Evolutionary conservation across 768 basidiomycete genomes (phyloP), one percentile per base, ranked within the genome.

Genomic region (Dentipellis sp.): DNA sequence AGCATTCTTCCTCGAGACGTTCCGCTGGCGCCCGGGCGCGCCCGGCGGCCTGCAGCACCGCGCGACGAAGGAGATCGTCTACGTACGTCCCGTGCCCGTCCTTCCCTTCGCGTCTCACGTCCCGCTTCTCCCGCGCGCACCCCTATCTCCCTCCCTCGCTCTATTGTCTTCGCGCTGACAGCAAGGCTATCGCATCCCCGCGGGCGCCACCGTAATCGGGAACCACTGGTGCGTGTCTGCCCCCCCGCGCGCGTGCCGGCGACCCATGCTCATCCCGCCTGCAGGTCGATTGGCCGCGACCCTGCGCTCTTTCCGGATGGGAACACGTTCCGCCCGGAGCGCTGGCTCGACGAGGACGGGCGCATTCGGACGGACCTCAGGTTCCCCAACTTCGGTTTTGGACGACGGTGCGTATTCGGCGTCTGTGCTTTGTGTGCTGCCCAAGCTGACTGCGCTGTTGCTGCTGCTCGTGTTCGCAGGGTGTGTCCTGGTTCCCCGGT

Each of bases 21-120:
- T 69, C 53, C 66, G 75, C 7, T 75, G 76, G 76, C 63, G 75
- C 29, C 74, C 75, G 9, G 69, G 74, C 11, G 68, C 67, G 0
- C 65, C 69, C 3, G 60, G 66, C 50, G 73, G 73, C 61, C 22
- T 46, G 59, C 57, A 63, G 3, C 86, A 89, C 59, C 77, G 78
- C 47, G 78, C 85, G 1, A 80, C 78, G 1, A 78, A 77, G 55
- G 84, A 88, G 52, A 78, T 89, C 34, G 64, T 79, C 22, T 88
- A 82, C 74, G 83, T 82, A 38, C 16, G 64, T 54, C 16, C 42
- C 10, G 29, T 29, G 29, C 12, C 29, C 17, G 36, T 51, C 2
- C 36, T 50, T 50, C 29, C 23, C 2, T 23, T 23, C 16, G 5
- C 8, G 22, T 22, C 23, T 50, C 48, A 19, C 29, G 29, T 29